phyloP scores from a whole-genome alignment of 140 eudicot species.

The Stevia rebaudiana region DNA sequence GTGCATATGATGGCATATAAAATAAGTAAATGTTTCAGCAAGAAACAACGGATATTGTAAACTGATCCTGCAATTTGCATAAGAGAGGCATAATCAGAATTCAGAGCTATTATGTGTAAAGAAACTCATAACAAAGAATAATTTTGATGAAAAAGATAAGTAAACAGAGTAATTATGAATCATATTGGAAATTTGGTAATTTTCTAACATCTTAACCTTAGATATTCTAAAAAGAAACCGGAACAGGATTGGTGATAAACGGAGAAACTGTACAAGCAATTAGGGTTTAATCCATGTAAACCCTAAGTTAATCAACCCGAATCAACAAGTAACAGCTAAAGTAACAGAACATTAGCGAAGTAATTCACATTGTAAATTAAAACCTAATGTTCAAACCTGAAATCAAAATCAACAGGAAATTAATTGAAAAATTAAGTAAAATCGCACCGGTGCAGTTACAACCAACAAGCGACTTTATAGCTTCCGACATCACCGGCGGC shows the following conservation, averaged over 20 bases:
- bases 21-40: constrained; percentile 44
- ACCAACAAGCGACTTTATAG: constrained; percentile 13
- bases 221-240: neutral
- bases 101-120: constrained; percentile 14
- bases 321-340: neutral
- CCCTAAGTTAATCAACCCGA: constrained; percentile 17
- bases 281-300: neutral
- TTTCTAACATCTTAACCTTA: neutral
- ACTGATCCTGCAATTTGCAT: constrained; percentile 48
- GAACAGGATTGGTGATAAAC: neutral
- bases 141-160: neutral
- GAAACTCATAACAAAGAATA: neutral
- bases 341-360: neutral
- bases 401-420: neutral
- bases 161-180: neutral
- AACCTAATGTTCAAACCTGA: constrained; percentile 14
- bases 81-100: neutral
- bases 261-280: neutral
- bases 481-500: constrained; percentile 39
- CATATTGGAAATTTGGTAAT: neutral
- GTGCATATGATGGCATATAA: constrained; percentile 28
- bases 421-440: constrained; percentile 1
- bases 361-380: constrained; percentile 8
- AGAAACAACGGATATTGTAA: constrained; percentile 22
- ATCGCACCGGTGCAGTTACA: constrained; percentile 26